These are phyloP conservation scores for Primulina huaijiensis DNA, from an alignment of 257 asterid species.

Conservation along the genomic window DNA sequence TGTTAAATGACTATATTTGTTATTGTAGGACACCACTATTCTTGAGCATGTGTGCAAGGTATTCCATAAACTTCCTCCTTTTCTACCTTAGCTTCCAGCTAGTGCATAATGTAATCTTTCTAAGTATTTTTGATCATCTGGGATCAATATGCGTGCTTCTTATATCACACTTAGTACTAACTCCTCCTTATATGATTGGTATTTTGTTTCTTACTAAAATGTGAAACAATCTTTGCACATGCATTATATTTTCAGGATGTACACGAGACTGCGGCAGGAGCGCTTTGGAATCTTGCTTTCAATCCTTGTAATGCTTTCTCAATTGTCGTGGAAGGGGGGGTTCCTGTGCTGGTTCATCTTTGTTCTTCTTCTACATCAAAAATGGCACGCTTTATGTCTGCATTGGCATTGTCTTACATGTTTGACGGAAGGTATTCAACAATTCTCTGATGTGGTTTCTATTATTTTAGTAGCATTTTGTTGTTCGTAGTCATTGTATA, in stretches of 20 bases:
- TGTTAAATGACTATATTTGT: not conserved
- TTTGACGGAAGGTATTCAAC: constrained; percentile 76
- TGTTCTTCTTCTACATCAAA: constrained; percentile 77
- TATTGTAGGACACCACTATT: not conserved
- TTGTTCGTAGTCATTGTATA: not conserved
- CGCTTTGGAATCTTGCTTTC: constrained; percentile 96
- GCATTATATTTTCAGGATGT: constrained; percentile 62
- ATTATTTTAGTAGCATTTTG: not conserved
- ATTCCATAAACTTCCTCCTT: not conserved
- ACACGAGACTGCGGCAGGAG: constrained; percentile 98
- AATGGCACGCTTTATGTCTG: constrained; percentile 97
- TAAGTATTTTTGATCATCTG: not conserved
- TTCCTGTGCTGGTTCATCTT: constrained; percentile 65
- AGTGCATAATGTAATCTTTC: not conserved
- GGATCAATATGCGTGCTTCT: not conserved
- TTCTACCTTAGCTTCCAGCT: not conserved
- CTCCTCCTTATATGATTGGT: not conserved
- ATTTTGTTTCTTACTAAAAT: not conserved
- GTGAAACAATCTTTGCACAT: constrained; percentile 18
- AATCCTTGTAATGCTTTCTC: constrained; percentile 89
- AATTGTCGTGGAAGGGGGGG: constrained; percentile 91
- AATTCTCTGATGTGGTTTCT: constrained; percentile 6
- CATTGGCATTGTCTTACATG: constrained; percentile 85
- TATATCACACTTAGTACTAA: not conserved
- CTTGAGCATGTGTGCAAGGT: not conserved